These are phyloP conservation scores for Diaporthe sp. DNA, from an alignment of 2,329 filamentous ascomycete species.

Conservation along the genomic window DNA sequence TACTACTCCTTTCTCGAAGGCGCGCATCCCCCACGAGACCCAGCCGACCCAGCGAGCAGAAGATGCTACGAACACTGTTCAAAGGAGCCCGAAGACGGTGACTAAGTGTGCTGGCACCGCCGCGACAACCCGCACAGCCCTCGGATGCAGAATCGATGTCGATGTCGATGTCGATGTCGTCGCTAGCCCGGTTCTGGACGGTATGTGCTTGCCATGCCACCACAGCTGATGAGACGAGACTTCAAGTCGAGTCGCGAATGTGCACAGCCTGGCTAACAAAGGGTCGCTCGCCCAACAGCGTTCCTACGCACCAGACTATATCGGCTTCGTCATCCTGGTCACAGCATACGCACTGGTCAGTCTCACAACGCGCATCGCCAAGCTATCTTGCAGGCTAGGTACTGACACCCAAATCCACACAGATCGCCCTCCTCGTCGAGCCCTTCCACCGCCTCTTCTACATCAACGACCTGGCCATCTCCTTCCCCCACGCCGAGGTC, in stretches of 20 bases:
- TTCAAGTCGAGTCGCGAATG: slow-evolving; percentile 30
- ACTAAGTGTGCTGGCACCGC: slow-evolving; percentile 55
- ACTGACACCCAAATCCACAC: too few relatives aligned
- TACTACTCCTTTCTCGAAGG: not conserved
- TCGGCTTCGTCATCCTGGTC: slow-evolving; percentile 79
- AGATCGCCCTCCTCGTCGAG: slow-evolving; percentile 76
- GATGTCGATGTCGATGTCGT: slow-evolving; percentile 38
- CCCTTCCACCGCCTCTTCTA: slow-evolving; percentile 97
- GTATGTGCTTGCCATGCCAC: slow-evolving; percentile 48
- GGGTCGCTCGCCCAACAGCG: slow-evolving; percentile 57
- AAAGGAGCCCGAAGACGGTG: slow-evolving; percentile 53
- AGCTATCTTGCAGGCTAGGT: too few relatives aligned
- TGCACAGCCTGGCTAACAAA: slow-evolving; percentile 18
- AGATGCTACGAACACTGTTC: slow-evolving; percentile 51
- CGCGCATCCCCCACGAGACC: not conserved
- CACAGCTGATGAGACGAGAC: too few relatives aligned
- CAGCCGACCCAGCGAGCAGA: slow-evolving; percentile 7
- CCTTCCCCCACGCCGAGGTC: slow-evolving; percentile 84
- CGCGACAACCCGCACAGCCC: slow-evolving; percentile 37
- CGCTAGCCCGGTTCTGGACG: slow-evolving; percentile 58
- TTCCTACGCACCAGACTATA: slow-evolving; percentile 89
- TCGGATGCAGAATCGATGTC: slow-evolving; percentile 40
- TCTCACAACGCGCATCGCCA: slow-evolving; percentile 43
- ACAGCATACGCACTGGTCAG: slow-evolving; percentile 72
- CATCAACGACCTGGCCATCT: slow-evolving; percentile 84